Base-by-base conservation (phyloP, 2,329 filamentous ascomycete genomes). In the Ophiostoma ulmi region DNA sequence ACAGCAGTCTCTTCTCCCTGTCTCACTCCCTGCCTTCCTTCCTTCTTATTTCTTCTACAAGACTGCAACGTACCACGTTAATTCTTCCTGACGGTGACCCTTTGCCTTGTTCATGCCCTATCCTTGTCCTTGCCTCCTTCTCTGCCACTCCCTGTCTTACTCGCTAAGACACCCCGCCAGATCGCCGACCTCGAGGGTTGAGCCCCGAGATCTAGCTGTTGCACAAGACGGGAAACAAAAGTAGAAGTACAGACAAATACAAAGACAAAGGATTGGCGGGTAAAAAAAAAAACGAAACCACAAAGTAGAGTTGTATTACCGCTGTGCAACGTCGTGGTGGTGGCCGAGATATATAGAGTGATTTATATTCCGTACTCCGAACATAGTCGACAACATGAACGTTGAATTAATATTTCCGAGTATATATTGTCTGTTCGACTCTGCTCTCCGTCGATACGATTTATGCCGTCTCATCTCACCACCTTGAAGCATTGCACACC, bases 21-120 rank as follows among this genome's bases (percentile, higher is more conserved):
- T 58, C 52, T 58, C 52, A 58, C 52, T 58, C n/a, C 58, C 58
- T 63, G 58, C 58, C 58, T 63, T 26, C 55, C 55, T 61, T 11
- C 13, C 13, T 58, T 26, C 22, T 26, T 39, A 13, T 10, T 20
- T 48, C 6, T 20, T 7, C 17, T 48, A 7, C 17, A 17, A 17
- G 8, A 48, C 44, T 48, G 17, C 5, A 48, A 7, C 44, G 44
- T 48, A 48, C 44, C 5, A 48, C 44, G 44, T 48, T 20, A n/a
- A 48, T 20, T 48, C 44, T 48, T 48, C 44, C 44, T 48, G 44
- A 48, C 17, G 44, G 44, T 20, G 44, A 48, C 44, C 44, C 44
- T 48, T 48, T 48, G 44, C 44, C 44, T 17, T 48, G 44, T n/a
- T 14, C 44, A n/a, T 48, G 44, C 44, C 44, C 4, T 22, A 7